Base-by-base conservation (phyloP, 2,329 filamentous ascomycete species). In the Cadophora gregata region DNA sequence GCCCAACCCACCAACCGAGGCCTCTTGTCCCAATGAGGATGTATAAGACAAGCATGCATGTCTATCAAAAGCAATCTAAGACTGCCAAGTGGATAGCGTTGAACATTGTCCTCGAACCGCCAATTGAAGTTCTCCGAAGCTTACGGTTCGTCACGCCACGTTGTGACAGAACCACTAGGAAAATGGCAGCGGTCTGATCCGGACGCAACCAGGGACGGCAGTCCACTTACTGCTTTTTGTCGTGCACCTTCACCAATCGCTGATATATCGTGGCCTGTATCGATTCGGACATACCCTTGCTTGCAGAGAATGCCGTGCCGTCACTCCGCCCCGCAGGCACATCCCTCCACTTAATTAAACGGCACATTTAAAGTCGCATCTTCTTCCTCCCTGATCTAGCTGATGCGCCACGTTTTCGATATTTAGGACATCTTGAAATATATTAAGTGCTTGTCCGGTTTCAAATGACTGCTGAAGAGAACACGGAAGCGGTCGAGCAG, bases 171-270 rank as follows among this genome's bases (percentile, higher is more conserved):
- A 16, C 33, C 53, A 38, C 53, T 31, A 21, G 25, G 59, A 21
- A 36, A 14, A 42, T 48, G 59, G 12, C 59, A 58, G 31, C 53
- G 53, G 53, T 19, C 42, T 33, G 53, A 58, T 25, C 53, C 53
- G 53, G 3, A 24, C 42, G 29, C 19, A 6, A 33, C 10, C 33
- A 10, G 10, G 2, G 25, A 8, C 9, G 33, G 19, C 10, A 14
- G 27, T 21, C 33, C n/a, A 42, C 10, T 58, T 38, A 42, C 33
- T 25, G 6, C 3, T 42, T 19, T 27, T 8, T 42, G 10, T 42
- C n/a, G 31, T 10, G 8, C 25, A 24, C 6, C 2, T 16, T 25
- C 9, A 7, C 53, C 53, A 58, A 58, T 58, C n/a, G 25, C 2
- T 24, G 1, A 6, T 16, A 25, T 25, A 1, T 7, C 24, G 10